phyloP scores from a whole-genome alignment of 2,329 filamentous ascomycete genomes.

The Bertia moriformis region DNA sequence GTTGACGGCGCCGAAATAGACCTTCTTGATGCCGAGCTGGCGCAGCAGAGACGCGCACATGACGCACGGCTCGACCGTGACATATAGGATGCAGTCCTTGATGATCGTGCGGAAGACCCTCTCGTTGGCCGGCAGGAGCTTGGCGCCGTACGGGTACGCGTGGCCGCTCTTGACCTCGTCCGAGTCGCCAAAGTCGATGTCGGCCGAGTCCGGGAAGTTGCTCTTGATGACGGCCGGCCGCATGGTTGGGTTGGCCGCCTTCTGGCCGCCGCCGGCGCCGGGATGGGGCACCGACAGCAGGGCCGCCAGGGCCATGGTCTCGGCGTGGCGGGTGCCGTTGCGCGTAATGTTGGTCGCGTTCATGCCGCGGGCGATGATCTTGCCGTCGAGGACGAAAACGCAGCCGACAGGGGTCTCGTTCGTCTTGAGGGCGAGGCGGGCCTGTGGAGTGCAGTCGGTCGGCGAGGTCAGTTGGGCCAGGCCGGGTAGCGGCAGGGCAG shows the following conservation, averaged over 20 bases:
- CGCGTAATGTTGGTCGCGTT: conserved; percentile 90
- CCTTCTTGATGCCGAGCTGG: conserved; percentile 73
- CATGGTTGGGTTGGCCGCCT: conserved; percentile 6
- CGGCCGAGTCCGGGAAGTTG: conserved; percentile 12
- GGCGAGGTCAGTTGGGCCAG: neutral
- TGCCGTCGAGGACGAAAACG: conserved; percentile 69
- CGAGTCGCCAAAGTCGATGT: conserved; percentile 26
- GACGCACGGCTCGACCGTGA: conserved; percentile 95
- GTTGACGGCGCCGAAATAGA: conserved; percentile 91
- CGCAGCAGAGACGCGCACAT: conserved; percentile 92
- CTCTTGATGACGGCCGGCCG: conserved; percentile 13
- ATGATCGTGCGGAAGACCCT: conserved; percentile 56
- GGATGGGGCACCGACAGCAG: conserved; percentile 27
- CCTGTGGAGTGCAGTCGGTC: conserved; percentile 39
- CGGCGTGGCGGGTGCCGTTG: conserved; percentile 85
- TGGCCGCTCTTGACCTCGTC: conserved; percentile 38
- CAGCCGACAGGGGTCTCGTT: conserved; percentile 96
- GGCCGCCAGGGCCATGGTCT: conserved; percentile 71
- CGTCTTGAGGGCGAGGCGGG: conserved; percentile 65
- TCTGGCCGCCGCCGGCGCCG: no score
- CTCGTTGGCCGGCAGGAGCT: conserved; percentile 30
- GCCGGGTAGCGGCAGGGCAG: no score
- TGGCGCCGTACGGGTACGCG: conserved; percentile 47
- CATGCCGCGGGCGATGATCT: conserved; percentile 79
- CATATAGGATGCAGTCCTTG: conserved; percentile 65